Percentiles rank a stretch among this genome's conserved stretches.
Conservation (phyloP, 78 protist genomes). For the Blattamonas nauphoetae region DNA sequence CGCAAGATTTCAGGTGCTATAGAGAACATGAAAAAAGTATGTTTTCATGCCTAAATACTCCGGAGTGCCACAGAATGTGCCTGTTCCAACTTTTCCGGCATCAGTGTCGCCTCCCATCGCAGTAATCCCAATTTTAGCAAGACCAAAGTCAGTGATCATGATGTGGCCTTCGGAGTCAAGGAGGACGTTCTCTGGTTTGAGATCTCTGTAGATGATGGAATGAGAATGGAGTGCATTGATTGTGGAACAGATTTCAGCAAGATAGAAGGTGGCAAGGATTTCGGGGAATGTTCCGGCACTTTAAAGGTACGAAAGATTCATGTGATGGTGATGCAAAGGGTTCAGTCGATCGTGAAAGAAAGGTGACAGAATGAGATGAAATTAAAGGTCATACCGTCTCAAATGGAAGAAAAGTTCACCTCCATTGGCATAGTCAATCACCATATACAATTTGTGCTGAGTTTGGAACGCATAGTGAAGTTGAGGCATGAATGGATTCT, state of each 20-base stretch:
- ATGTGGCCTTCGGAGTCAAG: background rate
- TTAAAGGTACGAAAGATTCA: no score
- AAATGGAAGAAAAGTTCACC: slow-evolving; percentile 13
- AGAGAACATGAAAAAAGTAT: background rate
- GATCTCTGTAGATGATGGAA: background rate
- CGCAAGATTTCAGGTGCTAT: slow-evolving; percentile 4
- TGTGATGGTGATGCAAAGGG: no score
- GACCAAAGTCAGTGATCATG: slow-evolving; percentile 15
- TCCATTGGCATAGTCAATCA: slow-evolving; percentile 10
- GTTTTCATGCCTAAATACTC: background rate
- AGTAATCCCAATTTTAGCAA: background rate
- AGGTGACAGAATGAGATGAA: no score
- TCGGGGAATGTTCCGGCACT: slow-evolving; percentile 12
- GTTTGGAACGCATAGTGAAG: slow-evolving; percentile 16
- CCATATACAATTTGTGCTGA: background rate
- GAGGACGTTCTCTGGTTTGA: background rate
- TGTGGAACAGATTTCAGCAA: background rate
- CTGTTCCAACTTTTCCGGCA: background rate
- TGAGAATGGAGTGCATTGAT: background rate
- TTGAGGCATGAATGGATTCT: slow-evolving; percentile 10
- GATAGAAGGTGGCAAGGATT: background rate
- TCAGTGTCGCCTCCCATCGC: background rate
- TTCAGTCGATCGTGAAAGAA: no score
- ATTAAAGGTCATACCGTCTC: background rate
- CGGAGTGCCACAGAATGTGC: slow-evolving; percentile 13